Evolutionary conservation across 441 rosid species (phyloP).

Genomic region (Corymbia citriodora): DNA sequence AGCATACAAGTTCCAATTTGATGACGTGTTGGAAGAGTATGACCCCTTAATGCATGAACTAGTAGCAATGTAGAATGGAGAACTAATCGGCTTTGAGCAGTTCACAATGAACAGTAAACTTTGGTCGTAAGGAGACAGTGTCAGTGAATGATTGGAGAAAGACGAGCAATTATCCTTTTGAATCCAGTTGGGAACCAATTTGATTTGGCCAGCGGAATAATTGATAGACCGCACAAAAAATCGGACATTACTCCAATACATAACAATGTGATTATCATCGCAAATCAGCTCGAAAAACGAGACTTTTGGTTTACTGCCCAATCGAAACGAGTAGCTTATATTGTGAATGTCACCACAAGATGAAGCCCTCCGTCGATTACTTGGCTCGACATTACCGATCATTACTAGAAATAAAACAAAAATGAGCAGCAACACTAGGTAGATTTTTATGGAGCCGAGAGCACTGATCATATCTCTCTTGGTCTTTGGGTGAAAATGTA

Average conservation of each 20-base stretch:
- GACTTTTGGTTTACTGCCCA: rapidly evolving
- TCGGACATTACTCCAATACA: rapidly evolving
- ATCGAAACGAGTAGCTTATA: rapidly evolving
- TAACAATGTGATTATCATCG: too few relatives aligned
- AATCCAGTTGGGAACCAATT: rapidly evolving
- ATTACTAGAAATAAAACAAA: neutral
- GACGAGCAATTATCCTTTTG: rapidly evolving
- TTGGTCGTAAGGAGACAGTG: rapidly evolving
- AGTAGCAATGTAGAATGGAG: rapidly evolving
- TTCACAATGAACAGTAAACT: rapidly evolving
- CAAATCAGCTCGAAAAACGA: rapidly evolving
- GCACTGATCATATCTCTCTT: neutral
- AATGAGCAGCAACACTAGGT: neutral
- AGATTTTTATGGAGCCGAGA: neutral
- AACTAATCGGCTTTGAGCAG: neutral
- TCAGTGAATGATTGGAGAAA: rapidly evolving
- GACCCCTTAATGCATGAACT: neutral
- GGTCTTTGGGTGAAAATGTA: neutral
- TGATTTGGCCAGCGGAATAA: rapidly evolving
- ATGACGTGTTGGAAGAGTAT: neutral
- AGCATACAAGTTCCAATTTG: neutral
- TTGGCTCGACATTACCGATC: rapidly evolving
- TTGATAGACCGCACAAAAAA: too few relatives aligned
- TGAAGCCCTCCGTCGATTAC: rapidly evolving
- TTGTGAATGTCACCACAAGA: neutral